phyloP scores from a whole-genome alignment of 2,329 filamentous ascomycete genomes.

The Pseudogymnoascus sp. region DNA sequence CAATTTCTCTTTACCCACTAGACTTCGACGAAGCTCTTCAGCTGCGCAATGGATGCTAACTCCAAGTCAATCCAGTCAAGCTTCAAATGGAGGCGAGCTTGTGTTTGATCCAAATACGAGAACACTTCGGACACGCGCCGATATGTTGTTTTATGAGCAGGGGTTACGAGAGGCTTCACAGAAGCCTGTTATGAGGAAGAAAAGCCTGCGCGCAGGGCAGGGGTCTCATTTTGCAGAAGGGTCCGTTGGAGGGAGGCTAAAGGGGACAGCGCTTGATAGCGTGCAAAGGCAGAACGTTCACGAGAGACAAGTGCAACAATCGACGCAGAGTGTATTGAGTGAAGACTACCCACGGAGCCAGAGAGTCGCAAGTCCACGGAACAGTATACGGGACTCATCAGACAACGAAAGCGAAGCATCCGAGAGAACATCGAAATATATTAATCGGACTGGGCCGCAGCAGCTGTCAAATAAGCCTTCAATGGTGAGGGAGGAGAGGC shows the following conservation, averaged over 20 bases:
- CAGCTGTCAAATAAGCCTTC: slow-evolving; percentile 35
- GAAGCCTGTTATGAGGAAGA: slow-evolving; percentile 34
- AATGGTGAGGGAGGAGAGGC: slow-evolving; percentile 40
- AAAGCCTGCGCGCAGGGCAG: slow-evolving; percentile 27
- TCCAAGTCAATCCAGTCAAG: slow-evolving; percentile 21
- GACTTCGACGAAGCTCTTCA: slow-evolving; percentile 24
- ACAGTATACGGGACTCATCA: slow-evolving; percentile 18
- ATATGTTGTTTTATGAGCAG: slow-evolving; percentile 39
- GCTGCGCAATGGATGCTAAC: slow-evolving; percentile 27
- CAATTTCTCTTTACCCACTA: slow-evolving; percentile 49
- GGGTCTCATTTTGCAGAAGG: slow-evolving; percentile 41
- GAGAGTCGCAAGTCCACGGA: slow-evolving; percentile 4
- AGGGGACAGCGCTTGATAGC: slow-evolving; percentile 39
- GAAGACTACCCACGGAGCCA: slow-evolving; percentile 4
- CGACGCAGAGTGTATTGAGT: not conserved
- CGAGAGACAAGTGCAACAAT: not conserved
- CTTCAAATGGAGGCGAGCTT: slow-evolving; percentile 37
- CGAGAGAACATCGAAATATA: slow-evolving; percentile 13
- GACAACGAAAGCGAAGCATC: slow-evolving; percentile 26
- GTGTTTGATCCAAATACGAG: slow-evolving; percentile 61
- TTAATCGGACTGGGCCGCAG: slow-evolving; percentile 19
- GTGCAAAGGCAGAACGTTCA: not conserved
- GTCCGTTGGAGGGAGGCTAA: slow-evolving; percentile 45
- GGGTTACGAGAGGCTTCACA: slow-evolving; percentile 35
- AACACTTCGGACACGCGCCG: slow-evolving; percentile 48